A percentile compares a stretch with the other conserved stretches of the same genome.
Conservation (phyloP, 2,329 filamentous ascomycete genomes). For the Calonectria pseudoturangicola region DNA sequence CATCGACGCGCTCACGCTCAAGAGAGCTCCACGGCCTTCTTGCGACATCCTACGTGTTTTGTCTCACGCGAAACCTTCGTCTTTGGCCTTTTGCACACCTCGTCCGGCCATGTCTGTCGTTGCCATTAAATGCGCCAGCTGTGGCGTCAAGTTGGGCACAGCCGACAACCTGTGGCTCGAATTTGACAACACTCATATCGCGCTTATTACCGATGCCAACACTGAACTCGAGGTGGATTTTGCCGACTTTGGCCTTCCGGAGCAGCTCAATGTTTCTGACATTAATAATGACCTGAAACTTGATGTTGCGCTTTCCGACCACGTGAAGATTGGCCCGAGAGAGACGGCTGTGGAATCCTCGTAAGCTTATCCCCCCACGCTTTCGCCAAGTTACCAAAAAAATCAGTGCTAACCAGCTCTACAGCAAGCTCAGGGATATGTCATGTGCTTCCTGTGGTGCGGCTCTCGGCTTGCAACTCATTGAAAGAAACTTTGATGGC, state of each 20-base stretch:
- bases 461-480: conserved; percentile 60
- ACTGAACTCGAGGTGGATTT: conserved; percentile 43
- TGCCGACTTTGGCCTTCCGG: conserved; percentile 56
- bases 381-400: neutral
- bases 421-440: conserved; percentile 61
- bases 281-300: conserved; percentile 40
- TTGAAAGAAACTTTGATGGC: conserved; percentile 57
- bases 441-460: conserved; percentile 57
- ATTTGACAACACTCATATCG: conserved; percentile 63
- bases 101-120: conserved; percentile 59
- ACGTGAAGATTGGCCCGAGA: conserved; percentile 55
- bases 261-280: conserved; percentile 42
- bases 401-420: neutral
- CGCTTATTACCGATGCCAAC: conserved; percentile 57
- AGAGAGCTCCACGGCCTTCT: conserved; percentile 15
- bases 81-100: conserved; percentile 1
- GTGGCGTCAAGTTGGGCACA: conserved; percentile 55
- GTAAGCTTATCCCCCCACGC: conserved; percentile 48
- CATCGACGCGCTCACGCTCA: conserved; percentile 9
- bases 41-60: conserved; percentile 9
- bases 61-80: conserved; percentile 19
- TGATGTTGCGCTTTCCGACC: conserved; percentile 51
- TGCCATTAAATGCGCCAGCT: conserved; percentile 60
- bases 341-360: conserved; percentile 61
- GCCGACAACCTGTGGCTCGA: conserved; percentile 63